Percentiles rank a stretch among this genome's conserved stretches.
Evolutionary conservation across 2,329 filamentous ascomycete species (phyloP).

Genomic region (Alternaria infectoria): DNA sequence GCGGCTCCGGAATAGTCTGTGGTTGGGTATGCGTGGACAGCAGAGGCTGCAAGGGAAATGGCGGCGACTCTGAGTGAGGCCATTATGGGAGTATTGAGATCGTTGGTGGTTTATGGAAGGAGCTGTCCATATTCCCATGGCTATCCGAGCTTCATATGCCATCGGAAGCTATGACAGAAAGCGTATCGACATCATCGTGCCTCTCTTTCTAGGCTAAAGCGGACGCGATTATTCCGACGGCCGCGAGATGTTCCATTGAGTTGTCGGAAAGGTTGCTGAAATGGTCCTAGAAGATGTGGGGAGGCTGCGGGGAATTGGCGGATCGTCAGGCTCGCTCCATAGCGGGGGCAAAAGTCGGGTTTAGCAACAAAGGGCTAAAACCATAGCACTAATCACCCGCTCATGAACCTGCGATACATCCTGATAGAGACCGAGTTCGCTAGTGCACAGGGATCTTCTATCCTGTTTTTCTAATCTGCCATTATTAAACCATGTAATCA

Average conservation of each 20-base stretch:
- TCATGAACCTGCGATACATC: neutral
- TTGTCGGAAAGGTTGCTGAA: neutral
- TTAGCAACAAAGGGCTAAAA: neutral
- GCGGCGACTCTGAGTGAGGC: neutral
- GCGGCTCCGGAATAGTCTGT: neutral
- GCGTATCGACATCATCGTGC: neutral
- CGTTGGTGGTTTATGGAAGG: neutral
- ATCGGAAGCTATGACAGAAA: neutral
- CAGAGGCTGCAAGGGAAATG: neutral
- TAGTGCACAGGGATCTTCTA: neutral
- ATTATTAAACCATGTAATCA: neutral
- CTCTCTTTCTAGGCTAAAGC: neutral
- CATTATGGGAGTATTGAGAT: neutral
- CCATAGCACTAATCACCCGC: neutral
- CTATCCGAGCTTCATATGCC: neutral
- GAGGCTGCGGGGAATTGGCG: constrained; percentile 3
- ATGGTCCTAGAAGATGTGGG: neutral
- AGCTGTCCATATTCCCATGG: neutral
- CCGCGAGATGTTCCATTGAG: constrained; percentile 3
- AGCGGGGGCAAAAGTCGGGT: neutral
- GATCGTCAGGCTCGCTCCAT: constrained; percentile 1
- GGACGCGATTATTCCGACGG: constrained; percentile 4
- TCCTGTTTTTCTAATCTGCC: neutral
- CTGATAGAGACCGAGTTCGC: neutral
- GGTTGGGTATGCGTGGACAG: neutral